Evolutionary conservation across 352 stramenopile genomes (phyloP).

Genomic region (Stramenopiles sp.): DNA sequence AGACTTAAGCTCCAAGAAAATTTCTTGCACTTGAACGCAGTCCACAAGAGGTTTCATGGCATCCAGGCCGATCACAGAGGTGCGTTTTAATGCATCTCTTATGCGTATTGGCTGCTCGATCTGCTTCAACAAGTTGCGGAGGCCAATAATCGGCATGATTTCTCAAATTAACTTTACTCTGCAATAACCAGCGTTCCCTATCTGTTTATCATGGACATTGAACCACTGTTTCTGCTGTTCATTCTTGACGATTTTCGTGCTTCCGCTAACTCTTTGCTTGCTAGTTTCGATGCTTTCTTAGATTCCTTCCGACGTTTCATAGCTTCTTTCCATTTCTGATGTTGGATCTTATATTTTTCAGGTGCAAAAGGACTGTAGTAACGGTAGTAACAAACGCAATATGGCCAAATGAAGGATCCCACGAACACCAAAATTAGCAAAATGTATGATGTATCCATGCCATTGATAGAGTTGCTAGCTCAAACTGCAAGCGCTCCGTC

Average conservation of each 20-base stretch:
- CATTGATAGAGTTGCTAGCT: too few relatives aligned
- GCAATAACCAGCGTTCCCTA: too few relatives aligned
- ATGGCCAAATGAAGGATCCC: not conserved
- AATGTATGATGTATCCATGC: not conserved
- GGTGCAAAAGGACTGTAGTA: not conserved
- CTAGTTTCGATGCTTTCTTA: not conserved
- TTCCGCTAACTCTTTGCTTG: not conserved
- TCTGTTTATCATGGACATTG: too few relatives aligned
- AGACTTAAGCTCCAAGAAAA: not conserved
- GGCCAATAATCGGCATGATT: too few relatives aligned
- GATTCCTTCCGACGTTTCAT: not conserved
- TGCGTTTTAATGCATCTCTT: too few relatives aligned
- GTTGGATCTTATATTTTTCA: not conserved
- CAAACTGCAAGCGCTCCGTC: too few relatives aligned
- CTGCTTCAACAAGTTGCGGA: too few relatives aligned
- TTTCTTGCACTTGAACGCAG: not conserved
- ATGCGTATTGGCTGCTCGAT: too few relatives aligned
- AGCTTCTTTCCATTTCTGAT: slow-evolving; percentile 1
- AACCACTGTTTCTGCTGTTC: too few relatives aligned
- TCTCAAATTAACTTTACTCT: too few relatives aligned
- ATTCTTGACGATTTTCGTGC: not conserved
- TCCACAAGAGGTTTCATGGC: not conserved
- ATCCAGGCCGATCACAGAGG: not conserved
- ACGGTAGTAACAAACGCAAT: not conserved
- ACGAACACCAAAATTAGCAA: not conserved